These are phyloP conservation scores for Leucosporidium creatinivorum DNA, from an alignment of 768 basidiomycete species.

Conservation along the genomic window DNA sequence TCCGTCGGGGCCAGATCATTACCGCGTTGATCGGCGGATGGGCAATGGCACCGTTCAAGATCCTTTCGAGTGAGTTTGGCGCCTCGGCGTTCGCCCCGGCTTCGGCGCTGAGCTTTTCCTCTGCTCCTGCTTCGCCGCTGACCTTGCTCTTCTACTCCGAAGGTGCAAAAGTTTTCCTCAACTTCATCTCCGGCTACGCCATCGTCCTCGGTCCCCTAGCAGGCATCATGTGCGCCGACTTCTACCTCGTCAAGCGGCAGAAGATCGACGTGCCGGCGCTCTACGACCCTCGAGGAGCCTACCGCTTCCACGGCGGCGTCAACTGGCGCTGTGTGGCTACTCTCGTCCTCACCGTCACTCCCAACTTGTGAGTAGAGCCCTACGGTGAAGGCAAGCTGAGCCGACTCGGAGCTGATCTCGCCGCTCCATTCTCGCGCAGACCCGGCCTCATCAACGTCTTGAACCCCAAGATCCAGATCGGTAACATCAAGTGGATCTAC, in stretches of 20 bases:
- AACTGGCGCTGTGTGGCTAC: not conserved
- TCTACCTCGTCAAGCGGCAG: slow-evolving; percentile 66
- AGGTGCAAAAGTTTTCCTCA: slow-evolving; percentile 57
- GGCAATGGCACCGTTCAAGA: slow-evolving; percentile 55
- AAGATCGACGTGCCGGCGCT: slow-evolving; percentile 53
- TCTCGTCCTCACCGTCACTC: not conserved
- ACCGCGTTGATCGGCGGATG: slow-evolving; percentile 55
- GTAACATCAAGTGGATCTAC: slow-evolving; percentile 38
- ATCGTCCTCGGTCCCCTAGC: slow-evolving; percentile 69
- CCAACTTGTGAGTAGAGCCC: not conserved
- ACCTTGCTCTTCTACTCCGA: too few species aligned
- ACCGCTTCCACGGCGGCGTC: not conserved
- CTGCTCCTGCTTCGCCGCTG: too few species aligned
- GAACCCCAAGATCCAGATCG: slow-evolving; percentile 57
- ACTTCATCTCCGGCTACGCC: slow-evolving; percentile 75
- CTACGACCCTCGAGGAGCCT: slow-evolving; percentile 61
- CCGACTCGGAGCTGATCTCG: too few species aligned
- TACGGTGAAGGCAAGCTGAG: too few species aligned
- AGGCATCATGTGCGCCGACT: slow-evolving; percentile 42
- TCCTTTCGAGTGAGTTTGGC: too few species aligned
- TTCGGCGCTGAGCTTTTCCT: too few species aligned
- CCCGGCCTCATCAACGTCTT: slow-evolving; percentile 53
- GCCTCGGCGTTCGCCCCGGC: too few species aligned
- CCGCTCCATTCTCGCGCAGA: too few species aligned
- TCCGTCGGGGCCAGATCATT: slow-evolving; percentile 62